A percentile compares a stretch with the other conserved stretches of the same genome.
Evolutionary conservation across 2,329 filamentous ascomycete species (phyloP).

Genomic region (Fusarium staphyleae): DNA sequence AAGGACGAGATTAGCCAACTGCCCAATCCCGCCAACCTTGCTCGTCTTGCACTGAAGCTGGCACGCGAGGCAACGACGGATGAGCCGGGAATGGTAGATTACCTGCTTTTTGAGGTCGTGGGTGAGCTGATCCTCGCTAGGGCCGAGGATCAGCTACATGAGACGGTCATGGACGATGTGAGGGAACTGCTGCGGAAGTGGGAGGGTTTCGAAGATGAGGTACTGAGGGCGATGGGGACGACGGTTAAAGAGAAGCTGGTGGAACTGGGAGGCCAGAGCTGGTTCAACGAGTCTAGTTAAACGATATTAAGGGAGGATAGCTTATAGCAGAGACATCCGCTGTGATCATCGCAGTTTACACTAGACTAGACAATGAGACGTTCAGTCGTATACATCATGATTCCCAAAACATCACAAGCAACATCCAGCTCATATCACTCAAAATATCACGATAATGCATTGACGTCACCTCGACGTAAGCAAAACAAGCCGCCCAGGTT

Average conservation of each 20-base stretch:
- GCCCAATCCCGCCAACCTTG: background rate
- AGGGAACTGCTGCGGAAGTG: constrained; percentile 18
- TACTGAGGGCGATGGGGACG: constrained; percentile 12
- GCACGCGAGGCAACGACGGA: background rate
- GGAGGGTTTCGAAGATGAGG: constrained; percentile 13
- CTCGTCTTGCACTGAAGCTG: constrained; percentile 20
- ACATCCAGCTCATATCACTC: too few relatives aligned
- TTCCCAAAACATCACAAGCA: too few relatives aligned
- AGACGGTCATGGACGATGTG: background rate
- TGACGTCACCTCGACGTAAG: background rate
- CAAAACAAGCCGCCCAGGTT: background rate
- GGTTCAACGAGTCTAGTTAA: background rate
- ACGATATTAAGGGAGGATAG: too few relatives aligned
- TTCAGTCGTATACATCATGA: too few relatives aligned
- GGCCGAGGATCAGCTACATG: background rate
- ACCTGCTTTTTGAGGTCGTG: constrained; percentile 32
- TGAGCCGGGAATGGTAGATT: constrained; percentile 20
- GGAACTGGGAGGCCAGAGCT: background rate
- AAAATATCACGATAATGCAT: too few relatives aligned
- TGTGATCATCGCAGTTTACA: too few relatives aligned
- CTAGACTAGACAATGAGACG: too few relatives aligned
- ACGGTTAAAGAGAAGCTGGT: background rate
- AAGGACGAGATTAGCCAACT: constrained; percentile 19
- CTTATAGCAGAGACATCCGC: too few relatives aligned
- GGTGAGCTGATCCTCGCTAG: constrained; percentile 4